Conservation (phyloP, 345 rosid genomes). For the Salix dunnii region DNA sequence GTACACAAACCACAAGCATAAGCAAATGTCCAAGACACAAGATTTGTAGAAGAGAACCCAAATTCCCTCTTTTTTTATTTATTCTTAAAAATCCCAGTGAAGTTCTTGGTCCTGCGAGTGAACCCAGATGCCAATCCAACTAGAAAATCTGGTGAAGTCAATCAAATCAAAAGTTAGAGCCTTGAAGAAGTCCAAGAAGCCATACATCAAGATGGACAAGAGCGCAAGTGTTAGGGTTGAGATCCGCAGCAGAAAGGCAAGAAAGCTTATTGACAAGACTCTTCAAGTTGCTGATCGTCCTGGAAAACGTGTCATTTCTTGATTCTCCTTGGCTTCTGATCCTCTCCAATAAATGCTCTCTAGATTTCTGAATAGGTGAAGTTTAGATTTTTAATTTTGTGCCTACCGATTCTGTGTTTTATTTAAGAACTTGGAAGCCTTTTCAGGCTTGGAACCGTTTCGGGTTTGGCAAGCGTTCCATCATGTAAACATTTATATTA, state of each 20-base stretch:
- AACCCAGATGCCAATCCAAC: conserved; percentile 57
- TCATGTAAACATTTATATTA: too few relatives aligned
- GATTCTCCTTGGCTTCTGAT: conserved; percentile 1
- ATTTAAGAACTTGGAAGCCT: neutral
- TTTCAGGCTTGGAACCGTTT: conserved; percentile 13
- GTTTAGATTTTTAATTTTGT: neutral
- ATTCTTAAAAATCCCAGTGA: neutral
- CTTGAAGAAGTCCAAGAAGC: conserved; percentile 52
- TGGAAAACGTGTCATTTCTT: conserved; percentile 49
- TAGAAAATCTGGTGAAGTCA: conserved; percentile 71
- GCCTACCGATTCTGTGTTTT: conserved; percentile 20
- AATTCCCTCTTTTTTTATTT: neutral
- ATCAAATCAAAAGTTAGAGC: conserved; percentile 82
- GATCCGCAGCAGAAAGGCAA: conserved; percentile 88
- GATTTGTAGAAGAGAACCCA: neutral
- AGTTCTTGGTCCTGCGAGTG: neutral
- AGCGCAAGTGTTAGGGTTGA: conserved; percentile 91
- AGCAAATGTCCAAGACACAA: neutral
- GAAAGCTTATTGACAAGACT: conserved; percentile 72
- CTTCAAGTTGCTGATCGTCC: conserved; percentile 75
- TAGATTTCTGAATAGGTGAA: neutral
- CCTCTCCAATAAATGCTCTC: neutral
- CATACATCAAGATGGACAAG: conserved; percentile 85
- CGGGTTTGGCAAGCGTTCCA: neutral
- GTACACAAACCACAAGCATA: neutral